Base-by-base conservation (phyloP, 306 rosid genomes). In the Malus sylvestris region DNA sequence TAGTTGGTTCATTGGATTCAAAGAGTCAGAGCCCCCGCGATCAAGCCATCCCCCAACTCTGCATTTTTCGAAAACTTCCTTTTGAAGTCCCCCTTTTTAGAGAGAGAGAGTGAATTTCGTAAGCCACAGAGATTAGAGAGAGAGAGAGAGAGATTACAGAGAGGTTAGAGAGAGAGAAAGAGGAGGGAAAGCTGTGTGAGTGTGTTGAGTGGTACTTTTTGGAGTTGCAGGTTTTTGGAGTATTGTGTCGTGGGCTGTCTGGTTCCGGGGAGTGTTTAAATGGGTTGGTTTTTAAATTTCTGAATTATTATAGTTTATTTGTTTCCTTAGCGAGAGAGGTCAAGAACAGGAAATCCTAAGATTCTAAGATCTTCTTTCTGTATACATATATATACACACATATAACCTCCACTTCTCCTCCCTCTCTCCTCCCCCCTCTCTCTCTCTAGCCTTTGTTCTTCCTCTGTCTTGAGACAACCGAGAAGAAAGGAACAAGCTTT, bases 191-290 rank as follows among this genome's bases (percentile, higher is more conserved):
- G 62, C 58, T 4, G 84, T 40, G 80, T 64, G 75, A 65, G 25
- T 16, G 67, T 45, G 78, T 69, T 68, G 35, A 14, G 80, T 44
- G 81, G 76, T 79, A 76, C 91, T 83, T 81, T 81, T 86, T 75
- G 74, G 75, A 84, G 76, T 87, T 90, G 87, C 96, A 87, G 96
- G 91, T 87, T 90, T 79, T 92, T 90, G 96, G 96, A 90, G 93
- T 87, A 85, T 90, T 89, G 93, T 90, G 97, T 90, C 92, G 93
- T 89, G 85, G 72, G 78, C 77, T 55, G 68, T 85, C 83, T 74
- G 65, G 83, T 81, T 73, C 80, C 60, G 53, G 59, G n/a, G 70
- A 58, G 57, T 67, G 73, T 74, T 65, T 74, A 38, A 58, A 19
- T 16, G 57, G 51, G 62, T 30, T n/a, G 30, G 40, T 42, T 62